Base-by-base conservation (phyloP, 768 basidiomycete species). In the Steccherinum ochraceum region DNA sequence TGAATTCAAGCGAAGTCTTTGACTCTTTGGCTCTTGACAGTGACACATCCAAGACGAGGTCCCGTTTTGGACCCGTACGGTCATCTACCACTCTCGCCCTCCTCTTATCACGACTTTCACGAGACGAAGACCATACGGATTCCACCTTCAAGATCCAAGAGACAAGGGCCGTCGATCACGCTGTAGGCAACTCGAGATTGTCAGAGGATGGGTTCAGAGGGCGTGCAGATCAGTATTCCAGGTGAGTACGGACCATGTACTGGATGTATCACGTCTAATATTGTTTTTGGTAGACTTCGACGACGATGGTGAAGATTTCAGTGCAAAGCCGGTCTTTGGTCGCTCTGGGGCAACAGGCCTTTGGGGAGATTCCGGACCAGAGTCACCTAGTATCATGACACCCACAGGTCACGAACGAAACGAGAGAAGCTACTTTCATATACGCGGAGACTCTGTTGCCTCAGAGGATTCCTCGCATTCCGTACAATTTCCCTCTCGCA, bases 381-480 rank as follows among this genome's bases (percentile, higher is more conserved):
- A 88, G 57, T 89, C 87, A 18, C 87, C 89, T 10, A 80, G 77
- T 11, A 64, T 76, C 30, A 58, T 70, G 30, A 84, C 84, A 20
- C 78, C 84, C 3, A 58, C 79, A 40, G 64, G 64, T 2, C 67
- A 68, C 43, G 76, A 76, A 52, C 69, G 73, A 45, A 66, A 69
- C 12, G 83, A 86, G 48, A 72, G 77, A 58, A 76, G 74, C 55
- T 86, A 81, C 66, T 89, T 89, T 30, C 90, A 92, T 66, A 67
- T 78, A 19, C 76, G 90, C 49, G 84, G 79, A n/a, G 87, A 90
- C 63, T 92, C 90, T 10, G 75, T 78, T 19, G 75, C 87, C 2
- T 92, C 90, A 1, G 79, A 88, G 50, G 86, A 89, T 61, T 92
- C 90, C 4, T 69, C 74, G 18, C 71, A 77, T 53, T 89, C 89